Evolutionary conservation across 306 rosid species (phyloP), one percentile per base, ranked within the genome.

Genomic region (Amphicarpaea edgeworthii): DNA sequence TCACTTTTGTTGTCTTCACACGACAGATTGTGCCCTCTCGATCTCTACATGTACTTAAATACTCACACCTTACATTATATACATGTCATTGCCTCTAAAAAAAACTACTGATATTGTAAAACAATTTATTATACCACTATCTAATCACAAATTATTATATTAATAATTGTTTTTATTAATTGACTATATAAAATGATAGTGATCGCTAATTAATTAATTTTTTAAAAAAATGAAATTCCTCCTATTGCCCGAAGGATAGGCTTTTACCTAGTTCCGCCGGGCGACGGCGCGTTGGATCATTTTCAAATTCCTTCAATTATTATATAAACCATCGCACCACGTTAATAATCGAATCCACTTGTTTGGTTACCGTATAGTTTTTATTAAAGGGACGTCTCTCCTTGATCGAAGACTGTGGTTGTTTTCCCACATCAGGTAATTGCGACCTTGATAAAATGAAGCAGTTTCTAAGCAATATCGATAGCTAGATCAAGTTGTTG

Each of bases 1-100:
- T 95, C 98, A 84, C 93, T 95, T 92, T 95, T 95, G 97, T 95
- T 92, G 97, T 90, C 88, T 95, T 95, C 91, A 83, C 98, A 92
- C 93, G 98, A 92, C 91, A 88, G 64, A 83, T 81, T 83, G 32
- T 67, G 78, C 77, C 83, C 81, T 55, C 23, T 84, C 65, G 45
- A 55, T 55, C 23, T 84, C 65, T 51, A 55, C 67, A 59, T 57
- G 61, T 81, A 28, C 58, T 49, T 24, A 43, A 75, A 61, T 46
- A 59, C 53, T n/a, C n/a, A 78, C n/a, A 37, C 63, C 69, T 78
- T 78, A 57, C 71, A 59, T 81, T 28, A 28, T 28, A n/a, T n/a
- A n/a, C n/a, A n/a, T n/a, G n/a, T n/a, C n/a, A n/a, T n/a, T n/a
- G n/a, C n/a, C n/a, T n/a, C n/a, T n/a, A n/a, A n/a, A n/a, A n/a